A percentile compares a stretch with the other conserved stretches of the same genome.
Conservation (phyloP, 2,329 filamentous ascomycete genomes). For the Clarireedia monteithiana region DNA sequence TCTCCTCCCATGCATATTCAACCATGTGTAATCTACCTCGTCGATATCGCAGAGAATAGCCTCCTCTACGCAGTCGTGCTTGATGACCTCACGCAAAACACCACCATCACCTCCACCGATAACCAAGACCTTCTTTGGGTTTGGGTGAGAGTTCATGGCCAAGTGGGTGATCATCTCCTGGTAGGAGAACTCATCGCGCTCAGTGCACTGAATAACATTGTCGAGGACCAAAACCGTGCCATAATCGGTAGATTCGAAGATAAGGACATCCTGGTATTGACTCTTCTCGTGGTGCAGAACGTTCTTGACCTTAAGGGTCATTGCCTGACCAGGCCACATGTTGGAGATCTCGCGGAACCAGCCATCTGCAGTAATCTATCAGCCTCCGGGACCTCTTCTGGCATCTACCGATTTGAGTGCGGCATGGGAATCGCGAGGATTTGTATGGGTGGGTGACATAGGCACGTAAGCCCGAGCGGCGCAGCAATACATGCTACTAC, state of each 20-base stretch:
- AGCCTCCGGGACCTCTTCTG: slow-evolving; percentile 9
- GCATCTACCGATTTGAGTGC: neutral
- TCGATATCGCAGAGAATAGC: slow-evolving; percentile 97
- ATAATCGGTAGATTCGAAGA: slow-evolving; percentile 97
- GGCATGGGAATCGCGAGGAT: no score
- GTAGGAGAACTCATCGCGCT: slow-evolving; percentile 98
- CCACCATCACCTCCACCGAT: slow-evolving; percentile 97
- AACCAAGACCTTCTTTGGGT: slow-evolving; percentile 97
- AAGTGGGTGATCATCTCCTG: slow-evolving; percentile 99
- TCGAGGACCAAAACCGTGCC: slow-evolving; percentile 94
- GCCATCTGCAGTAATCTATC: slow-evolving; percentile 60
- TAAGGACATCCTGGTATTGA: slow-evolving; percentile 96
- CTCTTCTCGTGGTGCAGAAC: slow-evolving; percentile 98
- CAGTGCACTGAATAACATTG: slow-evolving; percentile 98
- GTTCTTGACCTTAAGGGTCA: slow-evolving; percentile 97
- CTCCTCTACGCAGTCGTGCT: slow-evolving; percentile 96
- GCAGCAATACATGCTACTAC: neutral
- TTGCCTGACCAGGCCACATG: slow-evolving; percentile 99
- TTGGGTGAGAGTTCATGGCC: slow-evolving; percentile 95
- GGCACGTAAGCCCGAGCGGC: neutral
- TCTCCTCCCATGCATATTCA: neutral
- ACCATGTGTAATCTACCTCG: slow-evolving; percentile 49
- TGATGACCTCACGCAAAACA: slow-evolving; percentile 96
- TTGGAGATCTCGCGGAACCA: slow-evolving; percentile 99
- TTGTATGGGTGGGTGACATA: neutral